Base-by-base conservation (phyloP, 495 filamentous ascomycete species). In the Margaritispora aquatica region DNA sequence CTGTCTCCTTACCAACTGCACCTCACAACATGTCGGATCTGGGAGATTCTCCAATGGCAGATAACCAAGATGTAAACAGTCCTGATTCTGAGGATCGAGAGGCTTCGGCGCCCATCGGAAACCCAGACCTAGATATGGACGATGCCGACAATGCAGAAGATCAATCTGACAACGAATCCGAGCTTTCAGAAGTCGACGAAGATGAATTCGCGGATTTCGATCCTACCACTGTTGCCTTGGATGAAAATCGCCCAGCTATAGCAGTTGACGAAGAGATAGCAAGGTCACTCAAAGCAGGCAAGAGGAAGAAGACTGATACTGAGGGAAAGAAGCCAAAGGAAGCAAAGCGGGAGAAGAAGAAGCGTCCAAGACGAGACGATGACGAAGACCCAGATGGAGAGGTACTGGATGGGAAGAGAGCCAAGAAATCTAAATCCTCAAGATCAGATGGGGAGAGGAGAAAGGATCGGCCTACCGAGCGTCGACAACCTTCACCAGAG, bases 101-200 rank as follows among this genome's bases (percentile, higher is more conserved):
- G 2, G 13, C 13, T 34, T 66, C 68, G 17, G 68, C 71, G 8
- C 74, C 75, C 2, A 58, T 72, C 24, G 69, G 55, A 13, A 67
- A 71, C 21, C 70, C 76, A 13, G 64, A 63, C 23, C 58, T 59
- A 0, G 61, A 63, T 26, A 63, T 61, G 46, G 73, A 77, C 47
- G 60, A 73, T 3, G 66, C 68, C n/a, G 70, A 71, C 41, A 65
- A 73, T 15, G 67, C 68, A 51, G 71, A 68, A 21, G 76, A 72
- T 51, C 64, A 79, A n/a, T 88, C 87, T 0, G 90, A 92, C 63
- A 83, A 88, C 60, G 89, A 93, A 29, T 90, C 88, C n/a, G 82
- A 89, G 54, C 82, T 96, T 17, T 97, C 92, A 10, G 94, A 98
- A 70, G 87, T 98, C 64, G 95, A 97, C 71, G 94, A 97, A 69